Evolutionary conservation across 805 yeast species (phyloP), one percentile per base, ranked within the genome.

Genomic region (Tanozyma kutaoensis): DNA sequence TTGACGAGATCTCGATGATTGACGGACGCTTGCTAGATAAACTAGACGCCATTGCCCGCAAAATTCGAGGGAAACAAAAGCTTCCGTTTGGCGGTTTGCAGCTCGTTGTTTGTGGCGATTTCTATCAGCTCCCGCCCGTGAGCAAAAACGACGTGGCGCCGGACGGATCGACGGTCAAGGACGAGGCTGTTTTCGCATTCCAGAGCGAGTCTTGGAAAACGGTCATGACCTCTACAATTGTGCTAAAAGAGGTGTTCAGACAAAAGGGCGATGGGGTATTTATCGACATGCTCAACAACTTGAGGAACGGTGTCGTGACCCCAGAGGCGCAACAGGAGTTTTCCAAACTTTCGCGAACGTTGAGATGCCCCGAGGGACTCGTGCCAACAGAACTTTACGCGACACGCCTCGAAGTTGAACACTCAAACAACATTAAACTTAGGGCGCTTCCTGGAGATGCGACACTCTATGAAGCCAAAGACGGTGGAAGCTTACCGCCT

Each of bases 1-100:
- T 91, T 32, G 98, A 91, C 54, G 98, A 91, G 52, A 67, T 91
- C 3, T 86, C 97, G 1, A 91, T 91, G 98, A 69, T 91, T 31
- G 93, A 84, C 43, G 93, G 85, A 0, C 56, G 44, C 2, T 60
- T 88, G 26, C 67, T 91, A 35, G 78, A 77, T 25, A 84, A 84
- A 42, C 57, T 91, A 27, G 79, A 84, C 33, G 53, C 45, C 8
- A 52, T 88, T 20, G 96, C 91, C 0, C 62, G 76, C 37, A 42
- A 40, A 1, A 28, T 77, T 3, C 50, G 80, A 4, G 62, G 76
- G 21, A 58, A 52, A 14, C 50, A 37, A 14, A 47, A 56, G 10
- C 38, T 36, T 26, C 95, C 96, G 0, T 91, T 91, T 61, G 98
- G 98, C 4, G 98, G 98, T 0, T 76, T 91, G 24, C 98, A 91